Base-by-base conservation (phyloP, 768 basidiomycete genomes). In the Suillus subluteus region DNA sequence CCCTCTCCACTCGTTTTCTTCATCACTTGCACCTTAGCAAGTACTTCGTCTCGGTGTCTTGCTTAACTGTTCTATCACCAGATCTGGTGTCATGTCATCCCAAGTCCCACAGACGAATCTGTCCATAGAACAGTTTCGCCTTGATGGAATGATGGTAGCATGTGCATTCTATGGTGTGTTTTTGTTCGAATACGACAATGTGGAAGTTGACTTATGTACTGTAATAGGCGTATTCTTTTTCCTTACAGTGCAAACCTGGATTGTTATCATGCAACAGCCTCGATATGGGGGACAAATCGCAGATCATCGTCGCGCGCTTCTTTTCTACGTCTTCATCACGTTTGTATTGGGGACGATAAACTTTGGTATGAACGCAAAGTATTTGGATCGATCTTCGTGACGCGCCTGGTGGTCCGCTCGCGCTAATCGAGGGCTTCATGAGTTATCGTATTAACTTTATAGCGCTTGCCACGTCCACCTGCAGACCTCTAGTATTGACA, bases 301-400 rank as follows among this genome's bases (percentile, higher is more conserved):
- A 9, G 64, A 50, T 8, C 44, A 68, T 15, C 67, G 65, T 12
- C 26, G 38, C 26, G 21, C 26, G 30, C 67, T 78, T 18, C 21
- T 74, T 6, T n/a, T 58, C 26, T 76, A 75, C n/a, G 62, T 77
- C 44, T 52, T 62, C 58, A 61, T 72, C 48, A 76, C 74, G 26
- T 78, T 79, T 38, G 9, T 46, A 16, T 62, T 78, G 41, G 79
- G 68, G 6, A 74, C 73, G 1, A 62, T 80, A 12, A 72, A 70
- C 11, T 69, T 75, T 7, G 75, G 66, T 8, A 65, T 55, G 2
- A 73, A 78, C 32, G 66, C 69, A 3, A 73, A 69, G 46, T 78
- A 74, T 77, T n/a, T 81, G 66, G 69, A 76, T 78, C 26, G 76
- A 79, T 44, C 8, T 74, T 40, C 75, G 78, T 15, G 66, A 67